phyloP scores from a whole-genome alignment of 1,284 basidiomycete genomes.

The Veloporphyrellus conicus region DNA sequence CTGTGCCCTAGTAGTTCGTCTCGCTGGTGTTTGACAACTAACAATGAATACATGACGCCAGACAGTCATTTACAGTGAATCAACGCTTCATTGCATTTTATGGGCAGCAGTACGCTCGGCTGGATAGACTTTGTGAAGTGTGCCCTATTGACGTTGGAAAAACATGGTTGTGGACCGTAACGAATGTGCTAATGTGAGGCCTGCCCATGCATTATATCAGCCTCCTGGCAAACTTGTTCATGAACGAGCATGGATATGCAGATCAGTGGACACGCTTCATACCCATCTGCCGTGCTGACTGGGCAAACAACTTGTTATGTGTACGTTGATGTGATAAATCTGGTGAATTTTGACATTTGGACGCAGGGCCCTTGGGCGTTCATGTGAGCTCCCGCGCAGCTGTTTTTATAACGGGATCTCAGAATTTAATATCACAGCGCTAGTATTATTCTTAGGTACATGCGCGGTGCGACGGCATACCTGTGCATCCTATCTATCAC shows the following conservation, averaged over 20 bases:
- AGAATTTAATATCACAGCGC: conserved; percentile 12
- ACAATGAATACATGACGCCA: too few species aligned
- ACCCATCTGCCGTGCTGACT: conserved; percentile 25
- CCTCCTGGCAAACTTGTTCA: conserved; percentile 28
- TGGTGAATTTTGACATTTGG: too few species aligned
- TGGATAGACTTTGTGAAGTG: too few species aligned
- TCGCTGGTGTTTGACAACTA: too few species aligned
- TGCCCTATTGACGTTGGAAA: too few species aligned
- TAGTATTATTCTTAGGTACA: conserved; percentile 25
- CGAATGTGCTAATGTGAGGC: conserved; percentile 24
- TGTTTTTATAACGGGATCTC: not conserved
- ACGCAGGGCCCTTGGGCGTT: too few species aligned
- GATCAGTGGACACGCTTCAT: conserved; percentile 34
- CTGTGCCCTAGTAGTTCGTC: too few species aligned
- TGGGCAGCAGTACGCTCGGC: too few species aligned
- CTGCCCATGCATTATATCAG: conserved; percentile 24
- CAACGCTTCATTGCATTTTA: too few species aligned
- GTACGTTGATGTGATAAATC: conserved; percentile 11
- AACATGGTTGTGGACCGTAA: too few species aligned
- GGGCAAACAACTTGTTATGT: conserved; percentile 27
- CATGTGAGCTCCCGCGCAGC: too few species aligned
- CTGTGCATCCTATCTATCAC: conserved; percentile 23
- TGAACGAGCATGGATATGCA: conserved; percentile 33
- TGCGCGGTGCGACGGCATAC: conserved; percentile 22
- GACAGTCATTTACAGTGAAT: too few species aligned